phyloP scores from a whole-genome alignment of 1,284 basidiomycete species.

The Cryptococcus jaspeensis region DNA sequence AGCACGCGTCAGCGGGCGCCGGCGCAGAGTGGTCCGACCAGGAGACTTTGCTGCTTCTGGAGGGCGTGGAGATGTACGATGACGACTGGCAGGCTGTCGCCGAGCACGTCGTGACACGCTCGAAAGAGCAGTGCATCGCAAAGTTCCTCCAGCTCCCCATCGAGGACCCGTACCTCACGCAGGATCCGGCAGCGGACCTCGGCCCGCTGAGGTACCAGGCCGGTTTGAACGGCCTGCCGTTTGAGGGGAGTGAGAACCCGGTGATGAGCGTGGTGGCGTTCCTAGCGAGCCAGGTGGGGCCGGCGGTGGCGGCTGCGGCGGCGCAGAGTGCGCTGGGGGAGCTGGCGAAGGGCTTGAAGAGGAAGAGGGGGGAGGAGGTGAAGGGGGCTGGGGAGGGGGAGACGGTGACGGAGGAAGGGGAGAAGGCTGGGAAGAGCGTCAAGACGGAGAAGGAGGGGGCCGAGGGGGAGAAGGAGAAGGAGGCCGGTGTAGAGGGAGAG shows the following conservation, averaged over 20 bases:
- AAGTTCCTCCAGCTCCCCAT: conserved; percentile 96
- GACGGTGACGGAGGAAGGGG: background rate
- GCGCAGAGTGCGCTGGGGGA: conserved; percentile 82
- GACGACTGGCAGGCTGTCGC: conserved; percentile 94
- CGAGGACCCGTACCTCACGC: conserved; percentile 77
- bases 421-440: conserved; percentile 19
- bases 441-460: conserved; percentile 28
- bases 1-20: conserved; percentile 54
- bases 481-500: conserved; percentile 10
- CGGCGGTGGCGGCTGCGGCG: conserved; percentile 87
- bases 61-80: conserved; percentile 96
- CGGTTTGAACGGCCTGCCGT: conserved; percentile 65
- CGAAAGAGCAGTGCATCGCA: conserved; percentile 90
- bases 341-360: conserved; percentile 63
- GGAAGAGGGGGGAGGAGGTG: conserved; percentile 55
- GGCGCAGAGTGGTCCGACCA: conserved; percentile 84
- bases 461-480: conserved; percentile 35
- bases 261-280: conserved; percentile 99
- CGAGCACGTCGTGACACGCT: conserved; percentile 86
- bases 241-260: conserved; percentile 93
- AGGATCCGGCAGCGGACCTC: conserved; percentile 54
- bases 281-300: conserved; percentile 86
- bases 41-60: conserved; percentile 82
- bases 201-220: conserved; percentile 70
- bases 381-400: conserved; percentile 17